These are phyloP conservation scores for Xylariaceae sp. DNA, from an alignment of 2,329 filamentous ascomycete genomes.

Conservation along the genomic window DNA sequence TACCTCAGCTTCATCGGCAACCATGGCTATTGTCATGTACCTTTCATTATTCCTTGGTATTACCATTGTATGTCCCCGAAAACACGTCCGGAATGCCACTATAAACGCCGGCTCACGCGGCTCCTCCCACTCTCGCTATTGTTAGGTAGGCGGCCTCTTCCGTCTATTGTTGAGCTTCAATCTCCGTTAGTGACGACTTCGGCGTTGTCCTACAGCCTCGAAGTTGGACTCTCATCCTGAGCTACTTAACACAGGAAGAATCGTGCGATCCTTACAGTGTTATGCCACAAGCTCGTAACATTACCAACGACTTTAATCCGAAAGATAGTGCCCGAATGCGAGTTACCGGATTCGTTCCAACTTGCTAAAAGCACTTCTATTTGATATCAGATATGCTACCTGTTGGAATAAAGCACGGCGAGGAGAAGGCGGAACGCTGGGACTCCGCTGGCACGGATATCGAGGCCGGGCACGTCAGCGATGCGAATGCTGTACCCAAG, in stretches of 20 bases:
- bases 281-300: neutral
- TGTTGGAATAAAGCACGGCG: slow-evolving; percentile 18
- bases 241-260: slow-evolving; percentile 1
- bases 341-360: neutral
- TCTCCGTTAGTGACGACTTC: slow-evolving; percentile 2
- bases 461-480: slow-evolving; percentile 32
- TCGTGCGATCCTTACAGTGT: neutral
- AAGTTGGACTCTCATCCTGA: neutral
- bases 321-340: neutral
- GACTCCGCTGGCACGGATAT: slow-evolving; percentile 26
- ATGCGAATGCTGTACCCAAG: slow-evolving; percentile 26
- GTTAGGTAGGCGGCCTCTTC: slow-evolving; percentile 15
- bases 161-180: slow-evolving; percentile 4
- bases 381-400: slow-evolving; percentile 25
- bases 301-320: neutral
- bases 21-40: neutral
- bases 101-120: slow-evolving; percentile 14
- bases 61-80: neutral
- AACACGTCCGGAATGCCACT: neutral
- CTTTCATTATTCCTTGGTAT: slow-evolving; percentile 1
- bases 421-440: slow-evolving; percentile 27
- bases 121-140: slow-evolving; percentile 8
- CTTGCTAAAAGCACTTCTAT: neutral
- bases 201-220: slow-evolving; percentile 11
- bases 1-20: neutral